Percentiles rank a stretch among this genome's conserved stretches.
phyloP scores from a whole-genome alignment of 805 yeast species.

The Metschnikowia gruessii region DNA sequence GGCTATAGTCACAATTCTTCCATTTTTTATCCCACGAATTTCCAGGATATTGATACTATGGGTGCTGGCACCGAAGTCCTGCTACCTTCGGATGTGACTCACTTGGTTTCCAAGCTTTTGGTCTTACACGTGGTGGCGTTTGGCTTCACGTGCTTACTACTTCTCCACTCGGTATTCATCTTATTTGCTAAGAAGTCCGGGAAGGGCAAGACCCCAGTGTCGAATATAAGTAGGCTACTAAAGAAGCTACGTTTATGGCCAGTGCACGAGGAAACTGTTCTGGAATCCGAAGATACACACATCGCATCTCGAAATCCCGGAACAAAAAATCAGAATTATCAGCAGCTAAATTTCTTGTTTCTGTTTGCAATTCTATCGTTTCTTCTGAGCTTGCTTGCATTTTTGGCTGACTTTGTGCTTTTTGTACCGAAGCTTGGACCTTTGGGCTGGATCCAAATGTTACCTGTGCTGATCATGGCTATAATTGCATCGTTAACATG shows the following conservation, averaged over 20 bases:
- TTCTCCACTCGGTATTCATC: slow-evolving; percentile 9
- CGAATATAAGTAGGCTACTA: neutral
- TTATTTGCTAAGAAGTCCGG: slow-evolving; percentile 1
- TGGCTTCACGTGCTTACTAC: slow-evolving; percentile 24
- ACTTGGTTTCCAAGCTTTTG: slow-evolving; percentile 39
- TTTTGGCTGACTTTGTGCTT: slow-evolving; percentile 75
- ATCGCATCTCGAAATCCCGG: neutral
- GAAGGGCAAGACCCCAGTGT: neutral
- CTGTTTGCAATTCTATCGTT: slow-evolving; percentile 67
- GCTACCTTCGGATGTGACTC: slow-evolving; percentile 41
- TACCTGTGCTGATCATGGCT: slow-evolving; percentile 64
- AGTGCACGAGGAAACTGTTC: neutral
- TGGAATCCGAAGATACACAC: neutral
- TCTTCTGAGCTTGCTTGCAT: slow-evolving; percentile 65
- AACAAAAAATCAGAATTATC: slow-evolving; percentile 1
- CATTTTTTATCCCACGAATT: slow-evolving; percentile 8
- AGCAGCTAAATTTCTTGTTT: slow-evolving; percentile 46
- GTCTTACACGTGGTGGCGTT: slow-evolving; percentile 43
- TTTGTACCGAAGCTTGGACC: slow-evolving; percentile 74
- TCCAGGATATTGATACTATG: slow-evolving; percentile 4
- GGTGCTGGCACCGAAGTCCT: slow-evolving; percentile 24
- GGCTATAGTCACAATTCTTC: slow-evolving; percentile 32
- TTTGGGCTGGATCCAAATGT: slow-evolving; percentile 82
- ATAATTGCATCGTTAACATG: slow-evolving; percentile 64
- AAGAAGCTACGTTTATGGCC: neutral